A percentile compares a stretch with the other conserved stretches of the same genome.
Conservation (phyloP, 2,329 filamentous ascomycete species). For the Alternaria gansuensis region DNA sequence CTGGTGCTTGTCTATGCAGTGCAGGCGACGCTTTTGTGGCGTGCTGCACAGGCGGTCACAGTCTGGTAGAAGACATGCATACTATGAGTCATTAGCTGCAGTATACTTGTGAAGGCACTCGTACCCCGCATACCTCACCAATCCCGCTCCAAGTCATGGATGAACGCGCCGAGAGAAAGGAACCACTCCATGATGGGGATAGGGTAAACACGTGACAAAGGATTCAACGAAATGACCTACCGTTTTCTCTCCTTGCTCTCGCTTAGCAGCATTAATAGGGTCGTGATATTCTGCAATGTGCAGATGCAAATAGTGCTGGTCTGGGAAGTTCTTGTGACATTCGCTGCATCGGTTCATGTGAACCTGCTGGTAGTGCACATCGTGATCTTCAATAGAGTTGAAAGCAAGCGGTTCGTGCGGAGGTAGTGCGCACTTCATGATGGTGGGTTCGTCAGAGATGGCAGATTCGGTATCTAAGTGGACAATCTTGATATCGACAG, state of each 20-base stretch:
- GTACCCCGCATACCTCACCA: neutral
- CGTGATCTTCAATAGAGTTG: slow-evolving; percentile 78
- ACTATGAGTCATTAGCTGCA: slow-evolving; percentile 60
- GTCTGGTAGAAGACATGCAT: slow-evolving; percentile 86
- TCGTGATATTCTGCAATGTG: slow-evolving; percentile 95
- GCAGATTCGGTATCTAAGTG: slow-evolving; percentile 63
- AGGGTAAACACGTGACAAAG: slow-evolving; percentile 4
- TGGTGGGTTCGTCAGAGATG: slow-evolving; percentile 45
- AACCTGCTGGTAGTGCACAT: slow-evolving; percentile 81
- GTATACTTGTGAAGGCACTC: slow-evolving; percentile 18
- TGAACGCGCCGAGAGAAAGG: neutral
- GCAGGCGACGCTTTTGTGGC: slow-evolving; percentile 82
- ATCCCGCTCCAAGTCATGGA: neutral
- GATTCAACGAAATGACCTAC: slow-evolving; percentile 60
- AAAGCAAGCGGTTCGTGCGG: slow-evolving; percentile 80
- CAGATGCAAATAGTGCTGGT: slow-evolving; percentile 77
- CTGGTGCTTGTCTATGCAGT: slow-evolving; percentile 93
- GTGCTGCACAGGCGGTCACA: slow-evolving; percentile 87
- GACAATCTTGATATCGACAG: slow-evolving; percentile 54
- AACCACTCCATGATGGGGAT: neutral
- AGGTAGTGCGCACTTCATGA: slow-evolving; percentile 83
- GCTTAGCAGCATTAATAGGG: slow-evolving; percentile 73
- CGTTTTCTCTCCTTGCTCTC: slow-evolving; percentile 85
- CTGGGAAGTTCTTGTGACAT: slow-evolving; percentile 88
- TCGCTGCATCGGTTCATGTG: slow-evolving; percentile 87